Conservation (phyloP, 1,284 basidiomycete genomes). For the Ustilago cynodontis region DNA sequence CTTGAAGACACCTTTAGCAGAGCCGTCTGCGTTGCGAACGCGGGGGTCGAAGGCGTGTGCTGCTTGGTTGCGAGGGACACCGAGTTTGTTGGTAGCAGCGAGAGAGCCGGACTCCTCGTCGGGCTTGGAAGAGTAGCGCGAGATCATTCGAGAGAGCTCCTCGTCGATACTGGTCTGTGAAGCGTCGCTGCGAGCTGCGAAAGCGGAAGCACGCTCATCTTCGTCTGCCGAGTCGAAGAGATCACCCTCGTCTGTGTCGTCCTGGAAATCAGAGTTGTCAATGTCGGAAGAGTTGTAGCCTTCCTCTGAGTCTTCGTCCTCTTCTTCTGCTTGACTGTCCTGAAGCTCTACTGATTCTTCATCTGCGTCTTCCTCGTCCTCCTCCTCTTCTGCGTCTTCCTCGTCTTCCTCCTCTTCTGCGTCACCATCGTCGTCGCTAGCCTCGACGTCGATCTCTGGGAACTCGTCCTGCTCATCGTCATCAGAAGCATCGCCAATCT, state of each 20-base stretch:
- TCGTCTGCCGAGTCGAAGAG: constrained; percentile 57
- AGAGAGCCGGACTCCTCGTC: constrained; percentile 63
- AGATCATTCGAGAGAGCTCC: constrained; percentile 63
- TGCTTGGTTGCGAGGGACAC: constrained; percentile 64
- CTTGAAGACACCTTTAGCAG: constrained; percentile 70
- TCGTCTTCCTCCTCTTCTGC: constrained; percentile 38
- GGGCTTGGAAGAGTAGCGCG: constrained; percentile 70
- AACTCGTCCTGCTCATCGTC: constrained; percentile 70
- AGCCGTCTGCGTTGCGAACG: constrained; percentile 71
- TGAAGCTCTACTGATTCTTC: constrained; percentile 39
- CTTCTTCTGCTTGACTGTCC: constrained; percentile 40
- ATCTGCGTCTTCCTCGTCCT: constrained; percentile 53
- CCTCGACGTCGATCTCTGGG: constrained; percentile 72
- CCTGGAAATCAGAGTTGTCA: constrained; percentile 33
- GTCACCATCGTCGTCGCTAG: constrained; percentile 61
- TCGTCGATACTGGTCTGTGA: constrained; percentile 54
- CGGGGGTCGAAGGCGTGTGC: constrained; percentile 77
- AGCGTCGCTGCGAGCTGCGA: constrained; percentile 46
- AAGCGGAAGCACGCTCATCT: constrained; percentile 52
- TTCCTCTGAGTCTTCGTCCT: constrained; percentile 33
- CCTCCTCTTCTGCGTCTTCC: no score
- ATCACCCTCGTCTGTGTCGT: constrained; percentile 30
- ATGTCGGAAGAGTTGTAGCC: constrained; percentile 50
- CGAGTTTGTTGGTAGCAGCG: constrained; percentile 62
- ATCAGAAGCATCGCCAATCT: constrained; percentile 25